These are phyloP conservation scores for Pichia californica DNA, from an alignment of 805 yeast genomes.

Conservation along the genomic window DNA sequence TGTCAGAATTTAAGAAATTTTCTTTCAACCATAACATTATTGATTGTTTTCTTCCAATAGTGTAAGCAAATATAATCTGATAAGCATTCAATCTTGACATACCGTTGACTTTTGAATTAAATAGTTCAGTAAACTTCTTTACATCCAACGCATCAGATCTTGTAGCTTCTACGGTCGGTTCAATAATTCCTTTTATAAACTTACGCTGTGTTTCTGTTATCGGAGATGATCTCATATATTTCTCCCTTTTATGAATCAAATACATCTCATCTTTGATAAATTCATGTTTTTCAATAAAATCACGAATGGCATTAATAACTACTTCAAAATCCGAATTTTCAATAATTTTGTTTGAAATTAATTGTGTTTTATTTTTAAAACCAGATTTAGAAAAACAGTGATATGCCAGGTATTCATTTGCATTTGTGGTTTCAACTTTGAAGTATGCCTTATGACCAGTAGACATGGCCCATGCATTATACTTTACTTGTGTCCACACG, in stretches of 20 bases:
- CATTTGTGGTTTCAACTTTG: conserved; percentile 9
- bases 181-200: conserved; percentile 12
- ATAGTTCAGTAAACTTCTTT: conserved; percentile 12
- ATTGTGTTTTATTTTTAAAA: neutral
- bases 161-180: conserved; percentile 16
- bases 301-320: neutral
- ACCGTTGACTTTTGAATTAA: conserved; percentile 13
- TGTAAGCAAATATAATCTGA: conserved; percentile 26
- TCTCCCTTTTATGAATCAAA: neutral
- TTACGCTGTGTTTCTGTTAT: conserved; percentile 2
- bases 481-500: conserved; percentile 13
- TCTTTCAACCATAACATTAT: conserved; percentile 23
- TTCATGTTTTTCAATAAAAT: conserved; percentile 3
- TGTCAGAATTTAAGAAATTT: conserved; percentile 20
- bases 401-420: neutral
- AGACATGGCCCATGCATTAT: conserved; percentile 9
- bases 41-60: conserved; percentile 23
- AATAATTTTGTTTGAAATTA: neutral
- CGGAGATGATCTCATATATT: neutral
- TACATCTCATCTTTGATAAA: neutral
- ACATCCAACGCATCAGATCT: conserved; percentile 18
- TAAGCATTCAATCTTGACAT: conserved; percentile 25
- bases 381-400: neutral
- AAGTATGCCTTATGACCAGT: conserved; percentile 4
- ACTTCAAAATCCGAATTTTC: conserved; percentile 4